These are phyloP conservation scores for Castanospermum australe DNA, from an alignment of 306 rosid genomes.

Conservation along the genomic window DNA sequence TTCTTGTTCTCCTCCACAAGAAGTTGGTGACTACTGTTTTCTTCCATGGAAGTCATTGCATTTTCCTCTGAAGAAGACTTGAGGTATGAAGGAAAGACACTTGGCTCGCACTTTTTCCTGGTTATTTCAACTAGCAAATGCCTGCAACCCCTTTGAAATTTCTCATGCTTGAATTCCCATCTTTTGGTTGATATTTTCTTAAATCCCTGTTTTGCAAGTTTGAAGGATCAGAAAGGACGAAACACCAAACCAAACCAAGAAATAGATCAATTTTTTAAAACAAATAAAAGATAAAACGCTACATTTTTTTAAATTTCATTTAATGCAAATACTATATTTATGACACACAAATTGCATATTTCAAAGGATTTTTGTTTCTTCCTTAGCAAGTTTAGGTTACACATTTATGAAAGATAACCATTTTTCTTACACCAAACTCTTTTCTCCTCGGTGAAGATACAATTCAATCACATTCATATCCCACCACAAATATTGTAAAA, in stretches of 20 bases:
- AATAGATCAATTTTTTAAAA: neutral
- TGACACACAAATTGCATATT: neutral
- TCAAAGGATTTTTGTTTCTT: neutral
- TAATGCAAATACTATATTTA: neutral
- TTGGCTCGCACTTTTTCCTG: slow-evolving; percentile 80
- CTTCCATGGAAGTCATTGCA: slow-evolving; percentile 29
- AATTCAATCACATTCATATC: neutral
- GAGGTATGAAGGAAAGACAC: slow-evolving; percentile 72
- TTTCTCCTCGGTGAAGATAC: neutral
- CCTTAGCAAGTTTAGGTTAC: neutral
- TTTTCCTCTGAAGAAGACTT: slow-evolving; percentile 61
- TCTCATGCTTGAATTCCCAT: slow-evolving; percentile 94
- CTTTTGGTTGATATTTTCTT: slow-evolving; percentile 71
- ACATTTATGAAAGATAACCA: neutral
- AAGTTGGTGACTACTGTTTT: slow-evolving; percentile 27
- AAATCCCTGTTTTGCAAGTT: slow-evolving; percentile 56
- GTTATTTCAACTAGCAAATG: slow-evolving; percentile 57
- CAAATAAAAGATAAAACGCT: neutral
- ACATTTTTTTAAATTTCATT: neutral
- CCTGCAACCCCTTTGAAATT: slow-evolving; percentile 64
- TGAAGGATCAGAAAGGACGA: neutral
- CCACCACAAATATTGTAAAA: neutral
- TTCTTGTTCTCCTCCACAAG: slow-evolving; percentile 70
- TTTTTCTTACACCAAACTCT: neutral
- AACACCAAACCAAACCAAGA: neutral